These are phyloP conservation scores for Emmonsia crescens DNA, from an alignment of 2,329 filamentous ascomycete species.

Conservation along the genomic window DNA sequence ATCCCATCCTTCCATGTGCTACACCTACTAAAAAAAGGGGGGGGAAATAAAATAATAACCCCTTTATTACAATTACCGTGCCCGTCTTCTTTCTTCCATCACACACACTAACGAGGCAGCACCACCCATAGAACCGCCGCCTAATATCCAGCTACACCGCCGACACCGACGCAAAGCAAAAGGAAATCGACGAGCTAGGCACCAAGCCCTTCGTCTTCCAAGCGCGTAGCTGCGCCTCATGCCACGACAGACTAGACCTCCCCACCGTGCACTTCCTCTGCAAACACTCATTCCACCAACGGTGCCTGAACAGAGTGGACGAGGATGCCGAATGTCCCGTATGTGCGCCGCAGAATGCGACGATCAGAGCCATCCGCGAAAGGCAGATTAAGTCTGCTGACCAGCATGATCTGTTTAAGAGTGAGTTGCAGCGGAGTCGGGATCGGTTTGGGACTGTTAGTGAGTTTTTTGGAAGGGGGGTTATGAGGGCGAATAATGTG, in stretches of 20 bases:
- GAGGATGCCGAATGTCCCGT: constrained; percentile 70
- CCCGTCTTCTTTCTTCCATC: background rate
- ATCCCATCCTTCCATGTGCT: background rate
- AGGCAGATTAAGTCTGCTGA: constrained; percentile 79
- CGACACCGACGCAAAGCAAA: constrained; percentile 69
- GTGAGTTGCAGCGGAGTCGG: constrained; percentile 63
- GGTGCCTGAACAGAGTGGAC: constrained; percentile 63
- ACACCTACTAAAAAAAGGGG: background rate
- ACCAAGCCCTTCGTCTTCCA: constrained; percentile 82
- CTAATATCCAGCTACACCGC: constrained; percentile 72
- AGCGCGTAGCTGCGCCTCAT: constrained; percentile 76
- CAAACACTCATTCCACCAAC: constrained; percentile 92
- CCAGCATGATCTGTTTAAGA: constrained; percentile 79
- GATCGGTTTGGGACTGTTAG: constrained; percentile 85
- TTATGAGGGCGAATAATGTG: constrained; percentile 50
- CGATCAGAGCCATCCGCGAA: constrained; percentile 74
- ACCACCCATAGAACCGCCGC: constrained; percentile 53
- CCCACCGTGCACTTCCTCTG: constrained; percentile 93
- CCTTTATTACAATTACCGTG: too few relatives aligned
- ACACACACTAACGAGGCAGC: constrained; percentile 19
- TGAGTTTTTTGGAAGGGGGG: constrained; percentile 88
- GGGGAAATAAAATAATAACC: background rate
- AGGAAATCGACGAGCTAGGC: constrained; percentile 66
- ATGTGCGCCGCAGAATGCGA: constrained; percentile 73
- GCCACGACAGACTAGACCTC: constrained; percentile 65